Evolutionary conservation across 192 early-diverging fungal species (phyloP).

Genomic region (Coemansia sp.): DNA sequence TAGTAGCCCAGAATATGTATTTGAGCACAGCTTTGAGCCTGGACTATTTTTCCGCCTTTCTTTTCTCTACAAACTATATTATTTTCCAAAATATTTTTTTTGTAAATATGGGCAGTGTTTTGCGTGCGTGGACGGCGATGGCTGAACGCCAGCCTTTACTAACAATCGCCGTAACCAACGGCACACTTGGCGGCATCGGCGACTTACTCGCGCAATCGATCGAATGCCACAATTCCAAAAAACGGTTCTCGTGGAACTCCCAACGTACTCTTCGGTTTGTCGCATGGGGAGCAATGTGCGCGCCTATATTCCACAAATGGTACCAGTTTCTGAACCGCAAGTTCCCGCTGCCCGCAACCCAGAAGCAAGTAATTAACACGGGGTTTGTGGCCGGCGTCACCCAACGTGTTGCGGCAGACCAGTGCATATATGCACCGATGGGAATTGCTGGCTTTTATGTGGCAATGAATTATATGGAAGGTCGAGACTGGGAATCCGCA

Average conservation of each 20-base stretch:
- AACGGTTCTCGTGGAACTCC: constrained; percentile 30
- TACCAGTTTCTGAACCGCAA: constrained; percentile 63
- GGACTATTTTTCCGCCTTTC: not conserved
- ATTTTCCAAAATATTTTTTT: not conserved
- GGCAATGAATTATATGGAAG: constrained; percentile 65
- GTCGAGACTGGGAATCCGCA: constrained; percentile 49
- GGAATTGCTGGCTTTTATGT: constrained; percentile 67
- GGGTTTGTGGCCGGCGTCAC: constrained; percentile 23
- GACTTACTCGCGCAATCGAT: constrained; percentile 68
- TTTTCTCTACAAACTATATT: not conserved
- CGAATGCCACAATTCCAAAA: constrained; percentile 22
- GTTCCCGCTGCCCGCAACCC: constrained; percentile 54
- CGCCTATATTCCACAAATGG: constrained; percentile 70
- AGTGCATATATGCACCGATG: constrained; percentile 65
- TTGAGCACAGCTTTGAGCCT: not conserved
- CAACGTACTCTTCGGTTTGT: constrained; percentile 62
- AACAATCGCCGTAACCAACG: constrained; percentile 70
- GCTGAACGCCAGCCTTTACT: constrained; percentile 59
- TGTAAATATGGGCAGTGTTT: constrained; percentile 17
- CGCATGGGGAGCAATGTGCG: constrained; percentile 65
- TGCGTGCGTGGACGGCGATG: constrained; percentile 39
- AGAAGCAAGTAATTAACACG: not conserved
- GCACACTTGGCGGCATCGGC: constrained; percentile 59
- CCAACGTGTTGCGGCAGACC: constrained; percentile 63
- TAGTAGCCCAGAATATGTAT: not conserved